Base-by-base conservation (phyloP, 768 basidiomycete species). In the Hydnomerulius pinastri region DNA sequence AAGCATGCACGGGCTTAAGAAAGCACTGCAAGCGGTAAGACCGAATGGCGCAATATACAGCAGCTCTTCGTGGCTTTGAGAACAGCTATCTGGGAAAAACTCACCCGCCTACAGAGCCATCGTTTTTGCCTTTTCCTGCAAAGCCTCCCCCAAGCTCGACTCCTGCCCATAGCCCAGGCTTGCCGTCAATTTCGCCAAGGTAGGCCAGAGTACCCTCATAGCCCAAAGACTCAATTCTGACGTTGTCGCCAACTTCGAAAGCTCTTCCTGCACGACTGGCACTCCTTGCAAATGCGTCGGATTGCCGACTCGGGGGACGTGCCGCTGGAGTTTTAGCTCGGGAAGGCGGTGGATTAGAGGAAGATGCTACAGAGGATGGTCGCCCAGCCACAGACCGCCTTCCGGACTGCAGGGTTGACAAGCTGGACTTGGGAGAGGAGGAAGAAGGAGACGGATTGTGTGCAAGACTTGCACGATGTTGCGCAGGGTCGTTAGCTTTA, bases 91-190 rank as follows among this genome's bases (percentile, higher is more conserved):
- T 12, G 6, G 8, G 12, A 1, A 9, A 44, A 18, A 78, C 92
- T 75, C 64, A 97, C 95, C 91, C 92, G 54, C 75, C 79, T 4
- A 96, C 94, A 38, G 83, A 81, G 28, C 96, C 96, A 60, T 98
- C 83, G 61, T 99, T 99, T 74, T 98, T 99, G 1, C 96, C 96
- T 67, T 89, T 90, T 17, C 96, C 94, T 15, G 78, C 69, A 64
- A 93, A 96, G 6, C 90, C 90, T 29, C 86, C 87, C 58, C 81
- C 74, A 18, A 99, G 76, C 69, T 98, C 92, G 18, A 99, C 91
- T 12, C 96, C 96, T 13, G 91, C 96, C 90, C 92, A 99, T 6
- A 85, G 71, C 4, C 95, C 96, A 3, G 81, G 77, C 68, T 98
- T 98, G 43, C 91, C 91, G 15, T 90, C 86, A 48, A 97, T 94